Conservation (phyloP, 2,329 filamentous ascomycete species). For the Sphaceloma murrayae region DNA sequence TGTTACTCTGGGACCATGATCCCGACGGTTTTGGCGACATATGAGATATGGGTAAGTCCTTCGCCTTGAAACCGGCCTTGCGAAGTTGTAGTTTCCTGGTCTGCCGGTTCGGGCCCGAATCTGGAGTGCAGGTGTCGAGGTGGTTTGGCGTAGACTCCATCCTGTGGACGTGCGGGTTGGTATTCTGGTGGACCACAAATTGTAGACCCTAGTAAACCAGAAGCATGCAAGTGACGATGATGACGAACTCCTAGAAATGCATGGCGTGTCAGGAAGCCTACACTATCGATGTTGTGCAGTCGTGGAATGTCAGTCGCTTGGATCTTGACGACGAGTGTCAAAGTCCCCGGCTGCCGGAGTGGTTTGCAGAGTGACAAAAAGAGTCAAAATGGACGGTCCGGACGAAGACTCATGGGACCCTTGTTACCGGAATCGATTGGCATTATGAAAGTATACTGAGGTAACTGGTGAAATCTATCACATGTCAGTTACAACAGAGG, state of each 20-base stretch:
- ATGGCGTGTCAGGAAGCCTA: neutral
- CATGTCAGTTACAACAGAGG: constrained; percentile 5
- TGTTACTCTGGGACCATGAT: constrained; percentile 23
- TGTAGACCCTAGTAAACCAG: neutral
- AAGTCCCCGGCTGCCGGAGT: neutral
- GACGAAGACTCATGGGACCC: constrained; percentile 1
- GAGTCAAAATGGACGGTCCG: neutral
- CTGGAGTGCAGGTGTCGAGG: constrained; percentile 5
- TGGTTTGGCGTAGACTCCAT: constrained; percentile 12
- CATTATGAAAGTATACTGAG: neutral
- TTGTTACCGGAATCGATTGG: constrained; percentile 10
- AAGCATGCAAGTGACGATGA: constrained; percentile 8
- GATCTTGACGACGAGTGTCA: too few species aligned
- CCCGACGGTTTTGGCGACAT: constrained; percentile 27
- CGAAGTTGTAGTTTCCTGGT: constrained; percentile 27
- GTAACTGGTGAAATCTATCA: constrained; percentile 5
- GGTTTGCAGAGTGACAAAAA: constrained; percentile 1
- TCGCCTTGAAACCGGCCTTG: constrained; percentile 29
- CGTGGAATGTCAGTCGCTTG: too few species aligned
- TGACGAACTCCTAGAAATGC: constrained; percentile 12
- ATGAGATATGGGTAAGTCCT: constrained; percentile 25
- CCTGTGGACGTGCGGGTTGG: too few species aligned
- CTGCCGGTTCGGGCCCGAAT: constrained; percentile 2
- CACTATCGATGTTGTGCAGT: too few species aligned
- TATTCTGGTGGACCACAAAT: too few species aligned